Base-by-base conservation (phyloP, 2,329 filamentous ascomycete genomes). In the Stemphylium vesicarium region DNA sequence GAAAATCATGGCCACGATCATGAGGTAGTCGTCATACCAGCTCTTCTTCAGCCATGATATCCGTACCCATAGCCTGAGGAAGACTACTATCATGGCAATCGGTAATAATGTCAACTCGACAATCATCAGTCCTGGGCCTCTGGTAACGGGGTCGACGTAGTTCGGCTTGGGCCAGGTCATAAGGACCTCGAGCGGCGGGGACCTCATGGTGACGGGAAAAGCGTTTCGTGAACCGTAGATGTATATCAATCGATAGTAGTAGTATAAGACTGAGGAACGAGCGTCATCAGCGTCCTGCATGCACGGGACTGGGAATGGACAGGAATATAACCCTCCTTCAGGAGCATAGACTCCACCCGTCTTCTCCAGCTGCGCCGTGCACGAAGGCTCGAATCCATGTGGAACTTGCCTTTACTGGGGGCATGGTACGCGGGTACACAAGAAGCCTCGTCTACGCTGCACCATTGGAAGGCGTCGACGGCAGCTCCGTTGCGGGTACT, bases 121-220 rank as follows among this genome's bases (percentile, higher is more conserved):
- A n/a, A 79, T 74, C 59, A 80, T 70, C 13, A 81, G 63, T 5
- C 70, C 74, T 15, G 75, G 66, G 12, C 79, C 78, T 56, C 77
- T 68, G 2, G 75, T 79, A 18, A 69, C 62, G 1, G 79, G 79
- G 51, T 81, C 56, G 41, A 71, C 66, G 53, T 80, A 80, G 66
- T 80, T 78, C 1, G 79, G 77, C 38, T 63, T 69, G 3, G 79
- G 79, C 73, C 75, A 81, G 44, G 66, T 68, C 35, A 65, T 55
- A 35, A 75, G 53, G 39, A 80, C 73, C 11, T 71, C 69, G 22
- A 62, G 57, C 6, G 73, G 72, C 48, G 70, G 65, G 42, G 65
- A 73, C 53, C 72, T 65, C 72, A 75, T 75, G 44, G 40, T 59
- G 63, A 46, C 24, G 37, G 38, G 49, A 52, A 31, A 24, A 54